Conservation (phyloP, 2,329 filamentous ascomycete genomes). For the Aspergillus pseudoterreus region DNA sequence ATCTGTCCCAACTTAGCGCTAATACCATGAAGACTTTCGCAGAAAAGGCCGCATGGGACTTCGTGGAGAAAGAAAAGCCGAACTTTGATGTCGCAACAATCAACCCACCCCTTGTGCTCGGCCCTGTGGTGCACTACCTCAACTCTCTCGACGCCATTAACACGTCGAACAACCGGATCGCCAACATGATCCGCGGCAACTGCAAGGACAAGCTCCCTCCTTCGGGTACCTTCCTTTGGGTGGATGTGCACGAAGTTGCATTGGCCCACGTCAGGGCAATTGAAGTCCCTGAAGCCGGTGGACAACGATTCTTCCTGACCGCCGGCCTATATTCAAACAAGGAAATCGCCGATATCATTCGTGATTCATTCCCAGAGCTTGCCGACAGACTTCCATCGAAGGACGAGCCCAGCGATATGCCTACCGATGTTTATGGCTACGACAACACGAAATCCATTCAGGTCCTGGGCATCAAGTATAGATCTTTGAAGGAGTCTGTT, state of each 20-base stretch:
- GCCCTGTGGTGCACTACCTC: slow-evolving; percentile 62
- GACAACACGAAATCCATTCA: slow-evolving; percentile 41
- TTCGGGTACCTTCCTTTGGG: slow-evolving; percentile 58
- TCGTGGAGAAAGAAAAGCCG: slow-evolving; percentile 54
- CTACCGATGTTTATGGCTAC: slow-evolving; percentile 27
- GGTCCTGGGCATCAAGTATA: slow-evolving; percentile 41
- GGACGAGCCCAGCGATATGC: slow-evolving; percentile 28
- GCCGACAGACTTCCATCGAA: slow-evolving; percentile 38
- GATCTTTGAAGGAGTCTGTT: slow-evolving; percentile 34
- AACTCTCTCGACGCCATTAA: slow-evolving; percentile 63
- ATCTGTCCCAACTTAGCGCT: slow-evolving; percentile 4
- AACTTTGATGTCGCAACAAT: slow-evolving; percentile 60
- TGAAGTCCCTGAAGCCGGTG: slow-evolving; percentile 43
- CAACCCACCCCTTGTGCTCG: slow-evolving; percentile 61
- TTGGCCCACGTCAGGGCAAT: slow-evolving; percentile 47
- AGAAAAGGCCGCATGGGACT: slow-evolving; percentile 64
- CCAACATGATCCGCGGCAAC: slow-evolving; percentile 61
- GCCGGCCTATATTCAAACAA: slow-evolving; percentile 42
- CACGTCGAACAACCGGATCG: slow-evolving; percentile 67
- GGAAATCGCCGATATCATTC: slow-evolving; percentile 39
- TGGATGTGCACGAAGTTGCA: slow-evolving; percentile 49
- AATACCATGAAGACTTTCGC: slow-evolving; percentile 49
- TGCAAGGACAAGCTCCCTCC: slow-evolving; percentile 56
- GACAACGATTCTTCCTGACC: slow-evolving; percentile 44
- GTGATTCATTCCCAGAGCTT: slow-evolving; percentile 41